Base-by-base conservation (phyloP, 345 rosid genomes). In the Linum tenue region DNA sequence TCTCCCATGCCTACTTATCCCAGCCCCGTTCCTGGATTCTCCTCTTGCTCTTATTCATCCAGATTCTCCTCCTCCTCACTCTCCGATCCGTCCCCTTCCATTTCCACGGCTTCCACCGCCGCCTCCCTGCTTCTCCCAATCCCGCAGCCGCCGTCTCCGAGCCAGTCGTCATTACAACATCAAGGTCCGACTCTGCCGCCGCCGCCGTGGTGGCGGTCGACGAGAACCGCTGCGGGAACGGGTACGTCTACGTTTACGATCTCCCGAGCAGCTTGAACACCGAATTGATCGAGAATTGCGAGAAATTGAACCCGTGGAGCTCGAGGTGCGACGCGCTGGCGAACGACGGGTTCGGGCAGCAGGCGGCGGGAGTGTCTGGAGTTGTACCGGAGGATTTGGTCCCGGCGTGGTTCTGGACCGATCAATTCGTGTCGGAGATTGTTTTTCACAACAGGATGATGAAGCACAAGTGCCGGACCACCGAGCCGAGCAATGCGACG, bases 371-470 rank as follows among this genome's bases (percentile, higher is more conserved):
- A 2, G 51, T 94, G 3, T 59, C 67, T 3, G 81, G 81, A 0
- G 16, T 84, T 42, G 72, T 89, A 14, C 96, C 97, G 16, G 75
- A 75, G n/a, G 74, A 75, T 67, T 59, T 94, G 53, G 75, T 80
- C 16, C 85, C 87, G 11, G 86, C 96, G 0, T 94, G 99, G 99
- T 83, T 80, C 74, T 81, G 95, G 92, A 91, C 99, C 0, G 96
- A 94, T 41, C 97, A 94, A 73, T 91, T 94, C 69, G 89, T 83
- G 2, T 70, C 84, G 55, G 97, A 94, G 69, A 66, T 94, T 14
- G 79, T 94, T 3, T 88, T 88, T 71, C 97, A 91, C 67, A 84
- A 84, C 74, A 78, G 96, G 69, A 73, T 94, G 17, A 69, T 87
- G 17, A 88, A 84, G 61, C 91, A 94, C 74, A 77, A 70, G 59